Evolutionary conservation across 306 rosid species (phyloP).

Genomic region (Dryas drummondii): DNA sequence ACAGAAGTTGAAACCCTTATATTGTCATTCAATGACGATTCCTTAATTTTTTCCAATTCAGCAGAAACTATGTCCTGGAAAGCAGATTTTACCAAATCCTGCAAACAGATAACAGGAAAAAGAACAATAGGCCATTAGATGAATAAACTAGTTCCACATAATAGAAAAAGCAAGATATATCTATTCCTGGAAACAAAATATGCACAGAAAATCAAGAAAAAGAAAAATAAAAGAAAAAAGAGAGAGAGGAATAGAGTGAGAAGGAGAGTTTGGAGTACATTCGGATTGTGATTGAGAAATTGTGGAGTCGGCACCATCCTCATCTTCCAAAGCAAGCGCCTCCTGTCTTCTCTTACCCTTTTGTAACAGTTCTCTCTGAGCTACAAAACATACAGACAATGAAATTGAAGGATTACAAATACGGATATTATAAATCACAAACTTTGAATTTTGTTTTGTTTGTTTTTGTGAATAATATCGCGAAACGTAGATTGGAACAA

Average conservation of each 20-base stretch:
- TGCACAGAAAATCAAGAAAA: neutral
- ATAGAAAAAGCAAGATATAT: neutral
- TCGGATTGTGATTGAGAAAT: conserved; percentile 27
- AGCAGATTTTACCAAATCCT: conserved; percentile 50
- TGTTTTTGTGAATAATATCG: neutral
- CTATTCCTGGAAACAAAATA: neutral
- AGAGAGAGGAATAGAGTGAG: neutral
- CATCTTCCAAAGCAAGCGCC: conserved; percentile 73
- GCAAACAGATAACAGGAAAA: conserved; percentile 20
- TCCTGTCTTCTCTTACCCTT: conserved; percentile 71
- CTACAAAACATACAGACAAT: conserved; percentile 30
- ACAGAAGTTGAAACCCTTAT: conserved; percentile 17
- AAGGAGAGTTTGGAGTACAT: conserved; percentile 27
- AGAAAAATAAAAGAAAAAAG: neutral
- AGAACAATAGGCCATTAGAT: neutral
- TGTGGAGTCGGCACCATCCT: conserved; percentile 40
- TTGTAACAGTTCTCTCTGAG: conserved; percentile 73
- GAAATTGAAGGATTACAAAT: neutral
- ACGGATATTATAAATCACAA: neutral
- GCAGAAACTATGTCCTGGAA: conserved; percentile 61
- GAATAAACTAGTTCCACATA: neutral
- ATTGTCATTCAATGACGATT: conserved; percentile 28
- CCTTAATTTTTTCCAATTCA: conserved; percentile 64
- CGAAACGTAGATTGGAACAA: neutral
- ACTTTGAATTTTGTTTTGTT: neutral